Percentiles rank a stretch among this genome's conserved stretches.
phyloP scores from a whole-genome alignment of 441 rosid genomes.

The Aquilaria agallochum region DNA sequence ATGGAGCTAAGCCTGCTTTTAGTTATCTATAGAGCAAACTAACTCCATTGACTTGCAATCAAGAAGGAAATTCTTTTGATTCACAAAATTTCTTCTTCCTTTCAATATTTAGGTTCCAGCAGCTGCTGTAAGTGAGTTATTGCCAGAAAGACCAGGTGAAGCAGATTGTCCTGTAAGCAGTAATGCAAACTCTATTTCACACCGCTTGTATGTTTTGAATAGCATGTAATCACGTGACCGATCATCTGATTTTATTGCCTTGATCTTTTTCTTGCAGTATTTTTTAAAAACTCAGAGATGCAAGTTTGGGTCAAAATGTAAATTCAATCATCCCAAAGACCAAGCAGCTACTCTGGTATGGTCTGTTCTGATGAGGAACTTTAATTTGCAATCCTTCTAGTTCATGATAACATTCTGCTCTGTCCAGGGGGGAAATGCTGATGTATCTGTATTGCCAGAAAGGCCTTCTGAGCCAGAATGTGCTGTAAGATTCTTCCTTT shows the following conservation, averaged over 20 bases:
- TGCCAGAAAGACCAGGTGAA: constrained; percentile 84
- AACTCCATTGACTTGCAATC: constrained; percentile 16
- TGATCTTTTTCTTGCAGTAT: constrained; percentile 46
- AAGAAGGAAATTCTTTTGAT: constrained; percentile 11
- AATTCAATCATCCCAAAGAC: constrained; percentile 88
- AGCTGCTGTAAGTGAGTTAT: constrained; percentile 41
- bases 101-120: constrained; percentile 54
- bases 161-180: constrained; percentile 93
- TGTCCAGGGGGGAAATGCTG: constrained; percentile 53
- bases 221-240: constrained; percentile 11
- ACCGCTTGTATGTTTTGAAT: background rate
- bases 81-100: constrained; percentile 10
- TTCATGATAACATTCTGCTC: constrained; percentile 11
- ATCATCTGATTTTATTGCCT: constrained; percentile 14
- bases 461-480: constrained; percentile 84
- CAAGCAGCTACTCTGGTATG: constrained; percentile 42
- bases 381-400: constrained; percentile 5
- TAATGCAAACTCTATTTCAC: constrained; percentile 7
- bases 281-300: constrained; percentile 89
- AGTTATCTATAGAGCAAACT: constrained; percentile 6
- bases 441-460: constrained; percentile 55
- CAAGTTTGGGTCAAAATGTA: constrained; percentile 89
- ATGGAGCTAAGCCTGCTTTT: constrained; percentile 1
- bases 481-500: constrained; percentile 49
- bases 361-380: constrained; percentile 14